A percentile compares a stretch with the other conserved stretches of the same genome.
Conservation (phyloP, 257 asterid genomes). For the Rauvolfia tetraphylla region DNA sequence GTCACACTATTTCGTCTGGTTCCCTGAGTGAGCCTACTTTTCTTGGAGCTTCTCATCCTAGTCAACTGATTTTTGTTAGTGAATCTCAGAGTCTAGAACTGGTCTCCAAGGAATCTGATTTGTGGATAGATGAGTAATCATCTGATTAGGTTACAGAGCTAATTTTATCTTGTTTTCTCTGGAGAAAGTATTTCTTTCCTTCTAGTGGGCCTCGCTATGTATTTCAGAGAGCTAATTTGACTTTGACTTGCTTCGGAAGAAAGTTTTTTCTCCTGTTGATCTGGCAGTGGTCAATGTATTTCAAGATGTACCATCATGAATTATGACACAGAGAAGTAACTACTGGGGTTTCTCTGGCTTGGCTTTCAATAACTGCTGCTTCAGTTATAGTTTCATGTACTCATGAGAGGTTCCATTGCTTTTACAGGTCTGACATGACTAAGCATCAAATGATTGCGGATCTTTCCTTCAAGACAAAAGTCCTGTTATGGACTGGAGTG, state of each 20-base stretch:
- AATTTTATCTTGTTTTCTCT: neutral
- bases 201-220: neutral
- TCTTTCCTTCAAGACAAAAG: slow-evolving; percentile 59
- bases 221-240: neutral
- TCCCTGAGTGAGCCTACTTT: neutral
- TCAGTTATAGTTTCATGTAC: slow-evolving; percentile 9
- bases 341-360: slow-evolving; percentile 1
- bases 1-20: neutral
- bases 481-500: slow-evolving; percentile 68
- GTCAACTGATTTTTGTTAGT: neutral
- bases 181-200: neutral
- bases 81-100: neutral
- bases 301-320: neutral
- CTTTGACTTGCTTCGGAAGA: neutral
- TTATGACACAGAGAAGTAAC: neutral
- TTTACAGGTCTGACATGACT: slow-evolving; percentile 59
- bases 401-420: slow-evolving; percentile 22
- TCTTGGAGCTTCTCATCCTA: neutral
- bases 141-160: neutral
- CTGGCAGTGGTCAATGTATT: neutral
- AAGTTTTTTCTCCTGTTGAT: neutral
- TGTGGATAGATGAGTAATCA: neutral
- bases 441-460: slow-evolving; percentile 75
- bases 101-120: neutral
- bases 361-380: slow-evolving; percentile 6